Base-by-base conservation (phyloP, 2,329 filamentous ascomycete species). In the Tolypocladium inflatum region DNA sequence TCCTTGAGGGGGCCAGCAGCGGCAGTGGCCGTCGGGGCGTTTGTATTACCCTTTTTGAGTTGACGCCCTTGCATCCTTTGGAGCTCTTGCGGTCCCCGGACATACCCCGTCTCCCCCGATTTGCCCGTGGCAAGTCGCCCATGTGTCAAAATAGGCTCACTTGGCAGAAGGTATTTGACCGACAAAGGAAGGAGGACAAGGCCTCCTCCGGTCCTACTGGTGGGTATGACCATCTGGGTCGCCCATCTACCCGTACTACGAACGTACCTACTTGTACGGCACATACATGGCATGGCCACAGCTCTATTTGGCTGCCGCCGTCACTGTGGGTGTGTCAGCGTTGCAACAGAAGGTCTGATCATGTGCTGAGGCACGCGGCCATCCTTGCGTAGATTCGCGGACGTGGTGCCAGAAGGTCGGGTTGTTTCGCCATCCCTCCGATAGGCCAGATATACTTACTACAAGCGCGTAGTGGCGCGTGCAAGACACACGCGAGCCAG, bases 161-260 rank as follows among this genome's bases (percentile, higher is more conserved):
- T 38, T 41, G 23, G 21, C 9, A 30, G 21, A 21, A 33, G 17
- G 26, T 30, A 3, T 56, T 51, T 51, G 33, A 4, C 55, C 55
- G 17, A 38, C 39, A 56, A 51, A n/a, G 55, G 55, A 51, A 56
- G 55, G 55, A 56, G 55, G 55, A 21, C 35, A 33, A n/a, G 35
- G 2, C 30, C 21, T 26, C n/a, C 9, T 23, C 39, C 26, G 17
- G 21, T 33, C 26, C 17, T 39, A 21, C 15, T 9, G 43, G 21
- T 38, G 55, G 42, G 33, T 33, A 45, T 50, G 55, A 56, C 55
- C 43, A 30, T 51, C 53, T 33, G 10, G 13, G 26, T 21, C 11
- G 19, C 21, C 23, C 38, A 30, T 43, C 23, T 15, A 35, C 53
- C 19, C 41, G 9, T 21, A 11, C 48, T 35, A 52, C 17, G 19